Evolutionary conservation across 2,329 filamentous ascomycete genomes (phyloP).

Genomic region (Penicillium sp.): DNA sequence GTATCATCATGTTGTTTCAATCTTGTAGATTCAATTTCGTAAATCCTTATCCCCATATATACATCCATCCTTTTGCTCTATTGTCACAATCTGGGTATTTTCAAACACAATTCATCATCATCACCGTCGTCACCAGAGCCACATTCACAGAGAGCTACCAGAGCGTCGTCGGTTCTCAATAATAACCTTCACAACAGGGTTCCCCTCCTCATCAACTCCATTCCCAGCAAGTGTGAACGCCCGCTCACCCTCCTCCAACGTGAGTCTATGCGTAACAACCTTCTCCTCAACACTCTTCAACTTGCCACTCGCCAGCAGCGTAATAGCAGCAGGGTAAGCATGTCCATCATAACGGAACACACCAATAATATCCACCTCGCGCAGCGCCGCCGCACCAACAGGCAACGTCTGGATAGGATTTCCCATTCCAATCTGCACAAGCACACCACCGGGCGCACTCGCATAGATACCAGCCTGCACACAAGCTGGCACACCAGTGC

Average conservation of each 20-base stretch:
- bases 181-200: constrained; percentile 54
- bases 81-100: constrained; percentile 21
- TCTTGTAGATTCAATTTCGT: not conserved
- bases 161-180: constrained; percentile 34
- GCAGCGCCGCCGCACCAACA: constrained; percentile 53
- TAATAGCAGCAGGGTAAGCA: constrained; percentile 56
- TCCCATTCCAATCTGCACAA: constrained; percentile 58
- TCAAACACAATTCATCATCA: constrained; percentile 13
- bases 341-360: constrained; percentile 55
- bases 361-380: constrained; percentile 58
- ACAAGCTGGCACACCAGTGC: constrained; percentile 46
- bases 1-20: not conserved
- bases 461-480: constrained; percentile 48
- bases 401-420: constrained; percentile 55
- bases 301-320: constrained; percentile 51
- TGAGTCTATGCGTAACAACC: constrained; percentile 54
- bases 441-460: constrained; percentile 48
- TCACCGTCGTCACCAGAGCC: constrained; percentile 5
- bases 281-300: constrained; percentile 50
- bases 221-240: constrained; percentile 53
- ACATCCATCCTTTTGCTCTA: not conserved
- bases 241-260: constrained; percentile 48
- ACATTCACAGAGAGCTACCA: constrained; percentile 9
- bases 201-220: constrained; percentile 52
- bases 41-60: not conserved